Evolutionary conservation across 1,139 yeast species (phyloP).

Genomic region (Taphrina communis): DNA sequence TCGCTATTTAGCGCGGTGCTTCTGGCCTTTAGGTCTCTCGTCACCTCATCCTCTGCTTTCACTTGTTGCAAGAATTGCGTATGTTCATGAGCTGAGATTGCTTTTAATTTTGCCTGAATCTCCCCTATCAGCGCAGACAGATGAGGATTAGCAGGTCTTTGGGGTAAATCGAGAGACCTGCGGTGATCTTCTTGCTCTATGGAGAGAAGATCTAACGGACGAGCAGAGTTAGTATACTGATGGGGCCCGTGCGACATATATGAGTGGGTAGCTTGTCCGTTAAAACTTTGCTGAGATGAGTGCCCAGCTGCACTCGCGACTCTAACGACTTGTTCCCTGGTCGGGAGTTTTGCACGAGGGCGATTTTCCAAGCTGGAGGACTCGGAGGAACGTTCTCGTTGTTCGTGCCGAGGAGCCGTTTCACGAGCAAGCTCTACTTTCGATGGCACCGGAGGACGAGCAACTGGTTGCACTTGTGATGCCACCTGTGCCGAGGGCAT

Average conservation of each 20-base stretch:
- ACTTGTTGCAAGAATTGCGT: not conserved
- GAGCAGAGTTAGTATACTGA: not conserved
- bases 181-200: not conserved
- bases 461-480: not conserved
- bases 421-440: not conserved
- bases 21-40: not conserved
- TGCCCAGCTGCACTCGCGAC: too few species aligned
- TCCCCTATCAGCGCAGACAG: not conserved
- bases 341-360: too few species aligned
- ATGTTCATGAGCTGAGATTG: not conserved
- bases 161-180: not conserved
- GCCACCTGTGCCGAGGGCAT: not conserved
- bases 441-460: not conserved
- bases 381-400: not conserved
- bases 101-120: not conserved
- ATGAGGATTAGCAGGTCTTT: conserved; percentile 4
- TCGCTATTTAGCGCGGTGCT: not conserved
- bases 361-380: too few species aligned
- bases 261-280: too few species aligned
- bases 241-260: too few species aligned
- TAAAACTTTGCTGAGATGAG: too few species aligned
- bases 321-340: too few species aligned
- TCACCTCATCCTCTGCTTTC: conserved; percentile 1
- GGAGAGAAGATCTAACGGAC: not conserved
- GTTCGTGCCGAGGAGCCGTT: not conserved